phyloP scores from a whole-genome alignment of 257 asterid genomes.

The Henckelia pumila region DNA sequence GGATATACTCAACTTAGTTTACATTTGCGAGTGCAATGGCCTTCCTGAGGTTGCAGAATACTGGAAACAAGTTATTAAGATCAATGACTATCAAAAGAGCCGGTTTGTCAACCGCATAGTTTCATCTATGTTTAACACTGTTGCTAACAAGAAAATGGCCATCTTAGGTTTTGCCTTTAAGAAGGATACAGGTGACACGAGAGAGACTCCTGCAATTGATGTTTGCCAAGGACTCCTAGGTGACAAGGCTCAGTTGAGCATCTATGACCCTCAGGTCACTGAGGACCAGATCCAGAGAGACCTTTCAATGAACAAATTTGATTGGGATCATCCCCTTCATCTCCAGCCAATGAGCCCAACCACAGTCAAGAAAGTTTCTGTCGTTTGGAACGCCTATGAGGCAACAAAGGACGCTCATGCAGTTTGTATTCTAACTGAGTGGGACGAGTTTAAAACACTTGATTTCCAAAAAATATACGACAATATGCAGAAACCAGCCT shows the following conservation, averaged over 20 bases:
- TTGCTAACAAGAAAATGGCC: not conserved
- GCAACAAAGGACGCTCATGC: not conserved
- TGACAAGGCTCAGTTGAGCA: constrained; percentile 2
- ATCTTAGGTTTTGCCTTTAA: not conserved
- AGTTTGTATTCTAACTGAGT: not conserved
- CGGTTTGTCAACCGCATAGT: constrained; percentile 1
- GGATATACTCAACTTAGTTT: not conserved
- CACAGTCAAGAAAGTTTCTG: not conserved
- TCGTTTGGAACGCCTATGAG: not conserved
- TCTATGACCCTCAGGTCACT: not conserved
- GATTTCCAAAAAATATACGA: not conserved
- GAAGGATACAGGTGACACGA: not conserved
- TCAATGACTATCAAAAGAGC: not conserved
- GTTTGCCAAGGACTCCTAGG: constrained; percentile 1
- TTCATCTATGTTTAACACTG: not conserved
- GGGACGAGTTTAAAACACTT: not conserved
- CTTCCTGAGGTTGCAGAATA: constrained; percentile 3
- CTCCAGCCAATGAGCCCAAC: constrained; percentile 1
- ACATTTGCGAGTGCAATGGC: not conserved
- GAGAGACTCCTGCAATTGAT: constrained; percentile 1
- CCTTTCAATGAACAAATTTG: not conserved
- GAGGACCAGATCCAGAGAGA: constrained; percentile 1
- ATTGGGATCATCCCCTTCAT: constrained; percentile 1
- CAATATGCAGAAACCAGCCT: constrained; percentile 3
- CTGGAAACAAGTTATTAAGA: constrained; percentile 1